Evolutionary conservation across 495 filamentous ascomycete species (phyloP).

Genomic region (Penicillium riverlandense): DNA sequence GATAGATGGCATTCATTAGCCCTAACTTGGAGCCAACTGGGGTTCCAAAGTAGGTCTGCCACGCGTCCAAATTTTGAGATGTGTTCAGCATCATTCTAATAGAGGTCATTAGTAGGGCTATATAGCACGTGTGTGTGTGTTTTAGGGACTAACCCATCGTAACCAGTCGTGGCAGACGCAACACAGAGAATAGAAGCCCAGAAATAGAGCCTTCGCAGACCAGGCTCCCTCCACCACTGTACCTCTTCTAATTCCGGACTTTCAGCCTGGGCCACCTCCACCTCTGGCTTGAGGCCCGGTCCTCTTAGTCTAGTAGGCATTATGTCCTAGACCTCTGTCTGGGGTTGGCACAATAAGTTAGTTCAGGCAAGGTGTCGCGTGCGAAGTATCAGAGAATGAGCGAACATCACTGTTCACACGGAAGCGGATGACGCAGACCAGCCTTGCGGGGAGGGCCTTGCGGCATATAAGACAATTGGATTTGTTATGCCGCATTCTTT

Average conservation of each 20-base stretch:
- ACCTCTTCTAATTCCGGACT: conserved; percentile 51
- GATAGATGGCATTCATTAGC: conserved; percentile 58
- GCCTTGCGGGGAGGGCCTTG: no score
- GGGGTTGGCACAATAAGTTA: no score
- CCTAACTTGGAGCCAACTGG: conserved; percentile 48
- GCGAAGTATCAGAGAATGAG: no score
- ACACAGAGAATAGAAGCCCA: conserved; percentile 49
- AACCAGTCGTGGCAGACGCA: conserved; percentile 59
- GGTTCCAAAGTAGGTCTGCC: conserved; percentile 23
- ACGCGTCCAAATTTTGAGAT: conserved; percentile 13
- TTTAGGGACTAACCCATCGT: conserved; percentile 42
- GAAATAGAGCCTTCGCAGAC: conserved; percentile 53
- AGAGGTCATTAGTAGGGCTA: no score
- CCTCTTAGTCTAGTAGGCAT: conserved; percentile 9
- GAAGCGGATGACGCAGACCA: no score
- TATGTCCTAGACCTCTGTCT: background rate
- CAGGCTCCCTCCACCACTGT: conserved; percentile 51
- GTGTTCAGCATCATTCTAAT: conserved; percentile 24
- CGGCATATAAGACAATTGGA: no score
- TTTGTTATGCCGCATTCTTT: no score
- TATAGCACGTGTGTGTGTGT: background rate
- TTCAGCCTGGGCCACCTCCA: conserved; percentile 40
- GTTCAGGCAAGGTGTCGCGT: no score
- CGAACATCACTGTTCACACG: no score
- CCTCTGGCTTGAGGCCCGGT: conserved; percentile 7